Evolutionary conservation across 805 yeast genomes (phyloP).

Genomic region (Myxozyma nipponensis): DNA sequence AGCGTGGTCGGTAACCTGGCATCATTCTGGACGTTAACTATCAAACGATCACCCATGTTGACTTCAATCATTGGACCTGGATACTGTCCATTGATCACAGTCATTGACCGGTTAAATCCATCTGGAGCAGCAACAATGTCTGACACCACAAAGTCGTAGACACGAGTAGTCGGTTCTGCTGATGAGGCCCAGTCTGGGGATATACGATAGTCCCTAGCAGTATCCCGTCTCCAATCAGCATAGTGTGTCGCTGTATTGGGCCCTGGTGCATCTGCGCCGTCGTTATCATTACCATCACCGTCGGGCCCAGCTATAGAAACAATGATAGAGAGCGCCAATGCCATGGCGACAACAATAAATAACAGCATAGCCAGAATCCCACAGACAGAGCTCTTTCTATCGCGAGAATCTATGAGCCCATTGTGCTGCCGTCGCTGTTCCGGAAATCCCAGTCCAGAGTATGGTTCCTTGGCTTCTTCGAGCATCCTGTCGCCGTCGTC

Average conservation of each 20-base stretch:
- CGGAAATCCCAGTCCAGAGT: too few species aligned
- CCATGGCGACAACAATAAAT: background rate
- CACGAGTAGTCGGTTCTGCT: constrained; percentile 29
- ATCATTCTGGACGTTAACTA: constrained; percentile 69
- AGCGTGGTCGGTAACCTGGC: constrained; percentile 63
- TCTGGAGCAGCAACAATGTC: constrained; percentile 51
- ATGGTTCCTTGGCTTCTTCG: too few species aligned
- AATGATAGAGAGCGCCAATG: background rate
- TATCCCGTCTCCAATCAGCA: constrained; percentile 23
- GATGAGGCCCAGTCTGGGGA: constrained; percentile 19
- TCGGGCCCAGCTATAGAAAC: background rate
- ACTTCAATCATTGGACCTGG: constrained; percentile 84
- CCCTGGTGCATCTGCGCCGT: background rate
- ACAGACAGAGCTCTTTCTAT: too few species aligned
- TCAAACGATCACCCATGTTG: constrained; percentile 70
- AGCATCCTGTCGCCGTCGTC: too few species aligned
- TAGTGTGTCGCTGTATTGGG: background rate
- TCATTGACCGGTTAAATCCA: constrained; percentile 50
- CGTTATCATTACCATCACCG: background rate
- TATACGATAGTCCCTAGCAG: constrained; percentile 16
- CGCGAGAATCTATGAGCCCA: too few species aligned
- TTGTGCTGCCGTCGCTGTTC: too few species aligned
- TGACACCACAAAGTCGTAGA: constrained; percentile 40
- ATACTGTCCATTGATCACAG: constrained; percentile 62
- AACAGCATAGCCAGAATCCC: background rate